A percentile compares a stretch with the other conserved stretches of the same genome.
Conservation (phyloP, 495 filamentous ascomycete species). For the Aspergillus incahuasiensis region DNA sequence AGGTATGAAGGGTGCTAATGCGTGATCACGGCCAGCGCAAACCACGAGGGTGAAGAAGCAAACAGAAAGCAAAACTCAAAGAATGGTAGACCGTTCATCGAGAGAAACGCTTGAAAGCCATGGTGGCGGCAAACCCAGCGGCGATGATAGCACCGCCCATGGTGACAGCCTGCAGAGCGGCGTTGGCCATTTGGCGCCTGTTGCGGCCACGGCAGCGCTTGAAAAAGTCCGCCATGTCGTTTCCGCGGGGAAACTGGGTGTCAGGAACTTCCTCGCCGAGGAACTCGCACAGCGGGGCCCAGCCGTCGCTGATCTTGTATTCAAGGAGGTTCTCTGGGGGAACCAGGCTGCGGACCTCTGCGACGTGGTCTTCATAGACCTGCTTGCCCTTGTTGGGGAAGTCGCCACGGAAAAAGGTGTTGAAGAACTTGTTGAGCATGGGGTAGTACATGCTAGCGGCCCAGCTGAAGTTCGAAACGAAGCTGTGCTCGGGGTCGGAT, state of each 20-base stretch:
- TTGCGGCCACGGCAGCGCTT: constrained; percentile 55
- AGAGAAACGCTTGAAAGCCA: constrained; percentile 41
- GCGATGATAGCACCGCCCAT: constrained; percentile 44
- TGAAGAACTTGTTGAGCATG: constrained; percentile 57
- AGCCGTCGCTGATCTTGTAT: constrained; percentile 61
- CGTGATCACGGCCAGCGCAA: constrained; percentile 17
- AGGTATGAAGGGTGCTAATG: neutral
- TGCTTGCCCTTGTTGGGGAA: constrained; percentile 49
- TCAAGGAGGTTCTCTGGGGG: constrained; percentile 53
- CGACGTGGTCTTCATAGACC: constrained; percentile 45
- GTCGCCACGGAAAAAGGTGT: constrained; percentile 51
- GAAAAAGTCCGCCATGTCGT: constrained; percentile 56
- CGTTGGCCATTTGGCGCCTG: constrained; percentile 58
- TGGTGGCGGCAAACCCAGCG: constrained; percentile 35
- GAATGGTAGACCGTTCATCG: constrained; percentile 22
- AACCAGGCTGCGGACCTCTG: constrained; percentile 41
- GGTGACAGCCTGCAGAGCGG: constrained; percentile 47
- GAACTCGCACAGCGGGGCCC: constrained; percentile 65
- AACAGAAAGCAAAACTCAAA: neutral
- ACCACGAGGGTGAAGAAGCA: constrained; percentile 12
- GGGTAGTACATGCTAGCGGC: constrained; percentile 55
- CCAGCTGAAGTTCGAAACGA: constrained; percentile 51
- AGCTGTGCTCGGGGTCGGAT: constrained; percentile 50
- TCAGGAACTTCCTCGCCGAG: constrained; percentile 55
- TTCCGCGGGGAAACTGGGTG: constrained; percentile 41